Percentiles rank a stretch among this genome's conserved stretches.
Conservation (phyloP, 1,139 yeast species). For the Hemisphaericaspora xylanilytica region DNA sequence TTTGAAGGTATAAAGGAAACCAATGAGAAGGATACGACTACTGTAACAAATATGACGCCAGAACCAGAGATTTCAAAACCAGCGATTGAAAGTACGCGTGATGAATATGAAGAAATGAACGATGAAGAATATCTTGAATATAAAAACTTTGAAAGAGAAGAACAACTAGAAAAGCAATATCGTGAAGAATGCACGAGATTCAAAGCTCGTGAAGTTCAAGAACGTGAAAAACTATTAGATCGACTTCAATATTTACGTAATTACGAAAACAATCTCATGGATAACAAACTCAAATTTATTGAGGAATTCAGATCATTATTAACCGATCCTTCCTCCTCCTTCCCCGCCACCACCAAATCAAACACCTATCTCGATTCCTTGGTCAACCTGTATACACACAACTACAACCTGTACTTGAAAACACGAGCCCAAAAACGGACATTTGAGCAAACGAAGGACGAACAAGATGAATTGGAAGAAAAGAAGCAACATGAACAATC, state of each 20-base stretch:
- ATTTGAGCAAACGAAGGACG: slow-evolving; percentile 38
- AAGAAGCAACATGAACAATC: slow-evolving; percentile 8
- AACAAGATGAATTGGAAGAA: slow-evolving; percentile 27
- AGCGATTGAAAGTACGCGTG: slow-evolving; percentile 10
- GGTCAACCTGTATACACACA: slow-evolving; percentile 26
- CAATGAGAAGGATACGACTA: slow-evolving; percentile 14
- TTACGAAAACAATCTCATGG: slow-evolving; percentile 37
- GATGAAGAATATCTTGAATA: slow-evolving; percentile 36
- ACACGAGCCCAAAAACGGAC: slow-evolving; percentile 28
- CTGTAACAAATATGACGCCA: slow-evolving; percentile 4
- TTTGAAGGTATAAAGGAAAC: slow-evolving; percentile 46
- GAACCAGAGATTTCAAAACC: slow-evolving; percentile 10
- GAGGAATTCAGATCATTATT: slow-evolving; percentile 28
- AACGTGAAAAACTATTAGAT: slow-evolving; percentile 17
- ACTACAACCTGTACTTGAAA: slow-evolving; percentile 41
- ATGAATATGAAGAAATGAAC: slow-evolving; percentile 27
- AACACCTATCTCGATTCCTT: not conserved
- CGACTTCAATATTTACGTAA: slow-evolving; percentile 19
- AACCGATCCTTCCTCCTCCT: too few species aligned
- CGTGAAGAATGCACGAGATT: slow-evolving; percentile 16
- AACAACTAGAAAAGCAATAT: slow-evolving; percentile 21
- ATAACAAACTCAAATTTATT: slow-evolving; percentile 34
- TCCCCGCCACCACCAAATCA: not conserved
- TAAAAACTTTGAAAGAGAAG: slow-evolving; percentile 17
- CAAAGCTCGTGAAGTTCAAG: slow-evolving; percentile 19